Evolutionary conservation across 2,329 filamentous ascomycete genomes (phyloP), one percentile per base, ranked within the genome.

Genomic region (Iodosphaeria phyllophila): DNA sequence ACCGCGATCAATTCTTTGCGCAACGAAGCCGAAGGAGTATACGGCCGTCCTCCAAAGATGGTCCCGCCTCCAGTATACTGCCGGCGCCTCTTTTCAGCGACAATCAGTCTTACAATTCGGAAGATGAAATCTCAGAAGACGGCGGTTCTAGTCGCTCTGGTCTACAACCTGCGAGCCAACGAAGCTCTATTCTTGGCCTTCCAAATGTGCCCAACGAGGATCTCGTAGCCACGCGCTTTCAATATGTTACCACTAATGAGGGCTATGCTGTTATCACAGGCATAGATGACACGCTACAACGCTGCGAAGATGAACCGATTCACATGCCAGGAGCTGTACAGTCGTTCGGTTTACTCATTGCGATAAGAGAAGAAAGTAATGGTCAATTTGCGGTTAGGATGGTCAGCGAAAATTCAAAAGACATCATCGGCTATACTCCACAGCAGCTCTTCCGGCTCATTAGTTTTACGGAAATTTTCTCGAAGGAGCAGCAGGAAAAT

Each of bases 221-320:
- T 2, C 52, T 77, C 14, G 42, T 83, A 2, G 79, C 78, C 2
- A 59, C 70, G 13, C 72, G 82, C 3, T 92, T 91, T 49, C 76
- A 73, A 35, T 79, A 92, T 41, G 57, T 77, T 4, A 54, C 74
- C 14, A 83, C 77, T 0, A 69, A 77, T 3, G 75, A 71, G 10
- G 82, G 82, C 0, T 80, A 92, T 49, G 70, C 75, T 14, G 65
- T 92, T 16, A 78, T 92, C 27, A 89, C 79, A 1, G 82, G 82
- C 5, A 63, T 75, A 28, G 71, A 80, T 26, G 74, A 70, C 2
- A 66, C 61, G 1, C 51, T 89, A 22, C 77, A 91, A 42, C 64
- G 70, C 26, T 92, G 83, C 41, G 83, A 92, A 46, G 83, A 92
- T 39, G 83, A 92, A 39, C 82, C 83, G 0, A 92, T 92, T 14